Conservation (phyloP, 768 basidiomycete species). For the Leccinum disarticulatum region DNA sequence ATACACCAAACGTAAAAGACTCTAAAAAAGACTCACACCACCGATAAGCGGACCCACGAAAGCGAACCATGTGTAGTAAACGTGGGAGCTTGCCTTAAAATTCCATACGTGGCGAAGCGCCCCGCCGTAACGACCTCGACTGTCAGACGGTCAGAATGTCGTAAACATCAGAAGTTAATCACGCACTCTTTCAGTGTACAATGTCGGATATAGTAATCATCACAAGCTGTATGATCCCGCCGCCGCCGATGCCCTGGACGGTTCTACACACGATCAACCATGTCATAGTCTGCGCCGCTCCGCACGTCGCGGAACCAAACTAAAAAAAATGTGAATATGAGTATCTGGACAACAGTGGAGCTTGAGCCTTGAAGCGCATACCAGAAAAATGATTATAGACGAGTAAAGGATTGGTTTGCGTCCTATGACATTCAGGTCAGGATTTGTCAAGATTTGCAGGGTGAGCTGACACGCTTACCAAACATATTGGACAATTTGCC, state of each 20-base stretch:
- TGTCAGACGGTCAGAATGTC: constrained; percentile 31
- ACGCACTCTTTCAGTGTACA: constrained; percentile 70
- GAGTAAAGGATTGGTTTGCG: constrained; percentile 72
- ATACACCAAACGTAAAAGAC: not conserved
- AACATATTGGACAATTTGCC: constrained; percentile 72
- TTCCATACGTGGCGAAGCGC: constrained; percentile 75
- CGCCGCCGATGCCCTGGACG: constrained; percentile 82
- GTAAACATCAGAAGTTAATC: not conserved
- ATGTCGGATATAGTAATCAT: constrained; percentile 83
- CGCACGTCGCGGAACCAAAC: constrained; percentile 80
- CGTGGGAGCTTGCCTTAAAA: constrained; percentile 41
- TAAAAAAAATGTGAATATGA: constrained; percentile 25
- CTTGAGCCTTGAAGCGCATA: constrained; percentile 30
- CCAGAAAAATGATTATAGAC: constrained; percentile 67
- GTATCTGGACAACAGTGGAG: not conserved
- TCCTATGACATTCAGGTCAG: constrained; percentile 34
- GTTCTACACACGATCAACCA: constrained; percentile 79
- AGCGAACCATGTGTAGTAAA: not conserved
- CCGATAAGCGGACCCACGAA: constrained; percentile 79
- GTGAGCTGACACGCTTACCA: constrained; percentile 22
- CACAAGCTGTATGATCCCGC: constrained; percentile 75
- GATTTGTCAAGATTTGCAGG: constrained; percentile 22
- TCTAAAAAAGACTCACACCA: constrained; percentile 52
- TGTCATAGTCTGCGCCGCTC: constrained; percentile 73
- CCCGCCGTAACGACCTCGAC: constrained; percentile 79